Percentiles rank a stretch among this genome's conserved stretches.
phyloP scores from a whole-genome alignment of 2,329 filamentous ascomycete genomes.

The Ceratocystis harringtonii region DNA sequence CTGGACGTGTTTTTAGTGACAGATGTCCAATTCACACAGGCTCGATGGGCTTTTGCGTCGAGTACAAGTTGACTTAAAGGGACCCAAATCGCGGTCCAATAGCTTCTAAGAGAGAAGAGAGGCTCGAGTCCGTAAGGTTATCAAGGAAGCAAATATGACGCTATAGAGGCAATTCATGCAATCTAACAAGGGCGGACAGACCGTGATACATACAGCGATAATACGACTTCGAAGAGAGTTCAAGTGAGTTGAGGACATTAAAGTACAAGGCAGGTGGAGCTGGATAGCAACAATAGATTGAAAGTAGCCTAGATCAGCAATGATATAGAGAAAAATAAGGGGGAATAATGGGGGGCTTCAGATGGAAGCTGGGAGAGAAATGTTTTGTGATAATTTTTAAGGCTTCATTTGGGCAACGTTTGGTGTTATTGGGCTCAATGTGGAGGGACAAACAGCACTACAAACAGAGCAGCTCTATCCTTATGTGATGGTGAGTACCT shows the following conservation, averaged over 20 bases:
- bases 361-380: background rate
- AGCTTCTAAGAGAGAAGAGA: no score
- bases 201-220: background rate
- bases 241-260: background rate
- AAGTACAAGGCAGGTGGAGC: background rate
- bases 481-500: no score
- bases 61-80: no score
- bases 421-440: background rate
- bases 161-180: constrained; percentile 1
- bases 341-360: background rate
- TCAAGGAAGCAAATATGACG: background rate
- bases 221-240: no score
- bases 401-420: background rate
- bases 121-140: background rate
- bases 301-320: background rate
- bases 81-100: no score
- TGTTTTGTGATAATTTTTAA: background rate
- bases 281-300: background rate
- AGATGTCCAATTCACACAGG: no score
- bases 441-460: background rate
- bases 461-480: background rate
- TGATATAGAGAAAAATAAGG: background rate
- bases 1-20: no score
- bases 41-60: no score
- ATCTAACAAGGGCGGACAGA: background rate